phyloP scores from a whole-genome alignment of 2,329 filamentous ascomycete genomes.

The Calonectria crousiana region DNA sequence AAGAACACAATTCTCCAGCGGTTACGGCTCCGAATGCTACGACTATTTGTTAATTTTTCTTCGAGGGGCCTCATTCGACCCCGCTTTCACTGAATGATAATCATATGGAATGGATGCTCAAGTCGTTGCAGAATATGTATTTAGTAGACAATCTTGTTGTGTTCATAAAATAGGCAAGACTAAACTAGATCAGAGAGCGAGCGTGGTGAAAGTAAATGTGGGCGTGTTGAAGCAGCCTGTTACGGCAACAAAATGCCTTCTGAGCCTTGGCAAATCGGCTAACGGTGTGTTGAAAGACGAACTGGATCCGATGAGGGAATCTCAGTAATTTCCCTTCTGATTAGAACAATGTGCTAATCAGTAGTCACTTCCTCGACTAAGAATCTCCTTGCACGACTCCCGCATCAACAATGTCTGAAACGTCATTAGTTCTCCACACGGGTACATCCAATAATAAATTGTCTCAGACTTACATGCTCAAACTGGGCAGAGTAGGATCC shows the following conservation, averaged over 20 bases:
- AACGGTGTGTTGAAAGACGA: slow-evolving; percentile 27
- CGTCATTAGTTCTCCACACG: background rate
- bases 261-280: slow-evolving; percentile 22
- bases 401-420: slow-evolving; percentile 61
- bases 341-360: slow-evolving; percentile 37
- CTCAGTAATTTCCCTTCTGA: background rate
- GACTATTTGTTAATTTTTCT: background rate
- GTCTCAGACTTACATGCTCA: slow-evolving; percentile 60
- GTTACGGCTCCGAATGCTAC: background rate
- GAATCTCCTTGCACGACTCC: slow-evolving; percentile 60
- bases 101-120: background rate
- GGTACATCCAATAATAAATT: fast-evolving
- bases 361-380: slow-evolving; percentile 66
- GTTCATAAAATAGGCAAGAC: background rate
- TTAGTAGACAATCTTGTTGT: background rate
- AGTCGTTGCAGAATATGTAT: background rate
- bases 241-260: background rate
- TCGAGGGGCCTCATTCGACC: fast-evolving
- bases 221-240: slow-evolving; percentile 25
- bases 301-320: background rate
- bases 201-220: background rate
- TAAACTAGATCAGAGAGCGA: background rate
- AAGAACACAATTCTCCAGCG: background rate
- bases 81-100: background rate
- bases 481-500: slow-evolving; percentile 75